Conservation (phyloP, 228 moss, liverwort and hornwort genomes). For the Sphagnum magellanicum region DNA sequence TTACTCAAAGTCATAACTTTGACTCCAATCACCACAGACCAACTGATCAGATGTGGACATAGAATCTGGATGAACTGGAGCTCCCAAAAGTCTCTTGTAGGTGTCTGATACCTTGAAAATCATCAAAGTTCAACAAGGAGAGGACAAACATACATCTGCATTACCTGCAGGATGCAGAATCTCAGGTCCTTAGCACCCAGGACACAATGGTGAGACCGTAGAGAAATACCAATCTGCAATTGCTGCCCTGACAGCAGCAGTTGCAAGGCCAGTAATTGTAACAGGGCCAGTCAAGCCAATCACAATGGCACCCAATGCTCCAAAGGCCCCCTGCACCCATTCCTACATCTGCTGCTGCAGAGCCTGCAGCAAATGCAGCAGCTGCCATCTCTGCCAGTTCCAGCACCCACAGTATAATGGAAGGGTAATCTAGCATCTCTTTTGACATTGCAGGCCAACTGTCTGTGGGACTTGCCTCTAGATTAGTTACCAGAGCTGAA, state of each 20-base stretch:
- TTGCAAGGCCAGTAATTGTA: slow-evolving; percentile 67
- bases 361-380: slow-evolving; percentile 61
- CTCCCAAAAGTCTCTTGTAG: not conserved
- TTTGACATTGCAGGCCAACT: slow-evolving; percentile 69
- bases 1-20: too few species aligned
- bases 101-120: not conserved
- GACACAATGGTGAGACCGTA: too few species aligned
- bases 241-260: slow-evolving; percentile 76
- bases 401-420: slow-evolving; percentile 81
- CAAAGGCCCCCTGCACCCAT: slow-evolving; percentile 74
- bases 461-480: slow-evolving; percentile 39
- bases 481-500: slow-evolving; percentile 73
- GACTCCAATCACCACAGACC: not conserved
- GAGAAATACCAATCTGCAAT: slow-evolving; percentile 46
- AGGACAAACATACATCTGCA: too few species aligned
- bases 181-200: too few species aligned
- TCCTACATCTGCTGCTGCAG: slow-evolving; percentile 63
- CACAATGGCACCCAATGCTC: slow-evolving; percentile 77
- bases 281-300: slow-evolving; percentile 74
- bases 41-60: not conserved
- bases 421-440: slow-evolving; percentile 83
- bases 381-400: slow-evolving; percentile 93
- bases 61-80: not conserved
- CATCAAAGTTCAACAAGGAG: not conserved
- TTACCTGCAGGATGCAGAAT: too few species aligned